phyloP scores from a whole-genome alignment of 345 rosid species.

The Adansonia digitata region DNA sequence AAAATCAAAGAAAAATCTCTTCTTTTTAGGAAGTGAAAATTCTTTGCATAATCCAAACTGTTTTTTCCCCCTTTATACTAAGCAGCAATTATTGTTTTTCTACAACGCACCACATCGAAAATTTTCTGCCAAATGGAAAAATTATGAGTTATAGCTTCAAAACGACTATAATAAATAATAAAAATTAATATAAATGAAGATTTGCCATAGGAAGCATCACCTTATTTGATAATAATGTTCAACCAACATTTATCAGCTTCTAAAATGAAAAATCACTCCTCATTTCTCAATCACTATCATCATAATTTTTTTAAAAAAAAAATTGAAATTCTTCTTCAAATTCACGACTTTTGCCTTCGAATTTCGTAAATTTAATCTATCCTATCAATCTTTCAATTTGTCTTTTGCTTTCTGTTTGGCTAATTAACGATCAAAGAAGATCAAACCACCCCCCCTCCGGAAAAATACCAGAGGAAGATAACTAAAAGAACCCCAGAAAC shows the following conservation, averaged over 20 bases:
- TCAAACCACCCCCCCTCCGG: neutral
- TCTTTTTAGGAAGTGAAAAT: neutral
- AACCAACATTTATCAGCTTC: neutral
- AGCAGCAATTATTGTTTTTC: neutral
- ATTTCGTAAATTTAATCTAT: neutral
- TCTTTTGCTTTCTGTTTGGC: conserved; percentile 1
- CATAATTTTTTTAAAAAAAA: neutral
- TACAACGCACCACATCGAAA: neutral
- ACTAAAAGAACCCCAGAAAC: conserved; percentile 6
- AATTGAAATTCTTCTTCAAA: neutral
- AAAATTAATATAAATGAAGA: neutral
- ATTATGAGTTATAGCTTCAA: neutral
- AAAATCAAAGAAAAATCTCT: neutral
- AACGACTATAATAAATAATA: neutral
- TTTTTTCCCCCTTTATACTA: no score
- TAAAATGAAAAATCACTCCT: neutral
- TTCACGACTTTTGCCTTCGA: neutral
- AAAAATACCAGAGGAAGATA: conserved; percentile 24
- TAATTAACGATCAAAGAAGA: conserved; percentile 21
- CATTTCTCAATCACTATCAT: neutral
- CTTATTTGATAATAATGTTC: conserved; percentile 9
- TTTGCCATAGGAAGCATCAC: neutral
- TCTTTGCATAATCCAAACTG: neutral
- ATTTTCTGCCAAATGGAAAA: neutral
- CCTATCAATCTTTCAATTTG: neutral